Evolutionary conservation across 495 filamentous ascomycete species (phyloP).

Genomic region (Penicillium alfredii): DNA sequence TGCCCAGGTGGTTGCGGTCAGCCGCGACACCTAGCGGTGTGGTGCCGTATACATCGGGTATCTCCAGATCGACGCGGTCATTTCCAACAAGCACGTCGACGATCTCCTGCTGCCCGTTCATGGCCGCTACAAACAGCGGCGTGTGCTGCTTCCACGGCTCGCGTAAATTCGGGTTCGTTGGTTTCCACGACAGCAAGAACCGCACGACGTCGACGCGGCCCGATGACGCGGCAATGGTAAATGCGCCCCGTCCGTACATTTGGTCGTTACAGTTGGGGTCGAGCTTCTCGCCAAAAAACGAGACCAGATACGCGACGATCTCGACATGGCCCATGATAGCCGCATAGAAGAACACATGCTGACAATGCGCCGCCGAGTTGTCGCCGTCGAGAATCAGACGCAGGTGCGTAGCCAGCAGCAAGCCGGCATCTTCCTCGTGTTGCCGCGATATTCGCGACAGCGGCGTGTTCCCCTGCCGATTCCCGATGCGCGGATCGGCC

Average conservation of each 20-base stretch:
- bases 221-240: constrained; percentile 15
- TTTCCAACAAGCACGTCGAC: constrained; percentile 10
- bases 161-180: constrained; percentile 18
- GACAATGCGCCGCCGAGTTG: constrained; percentile 10
- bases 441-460: constrained; percentile 10
- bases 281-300: constrained; percentile 13
- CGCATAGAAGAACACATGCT: constrained; percentile 23
- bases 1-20: constrained; percentile 1
- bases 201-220: constrained; percentile 12
- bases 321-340: constrained; percentile 18
- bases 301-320: constrained; percentile 16
- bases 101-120: constrained; percentile 9
- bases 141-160: constrained; percentile 17
- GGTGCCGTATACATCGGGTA: constrained; percentile 14
- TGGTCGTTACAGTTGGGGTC: constrained; percentile 14
- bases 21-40: constrained; percentile 16
- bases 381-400: constrained; percentile 15
- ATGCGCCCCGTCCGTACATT: constrained; percentile 13
- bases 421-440: constrained; percentile 1
- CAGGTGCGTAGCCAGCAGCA: constrained; percentile 20
- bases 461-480: constrained; percentile 16
- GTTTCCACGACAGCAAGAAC: constrained; percentile 15
- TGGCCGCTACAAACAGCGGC: constrained; percentile 17
- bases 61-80: constrained; percentile 16
- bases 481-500: constrained; percentile 13